These are phyloP conservation scores for Chloroidium sp. DNA, from an alignment of 163 green algal genomes.

Conservation along the genomic window DNA sequence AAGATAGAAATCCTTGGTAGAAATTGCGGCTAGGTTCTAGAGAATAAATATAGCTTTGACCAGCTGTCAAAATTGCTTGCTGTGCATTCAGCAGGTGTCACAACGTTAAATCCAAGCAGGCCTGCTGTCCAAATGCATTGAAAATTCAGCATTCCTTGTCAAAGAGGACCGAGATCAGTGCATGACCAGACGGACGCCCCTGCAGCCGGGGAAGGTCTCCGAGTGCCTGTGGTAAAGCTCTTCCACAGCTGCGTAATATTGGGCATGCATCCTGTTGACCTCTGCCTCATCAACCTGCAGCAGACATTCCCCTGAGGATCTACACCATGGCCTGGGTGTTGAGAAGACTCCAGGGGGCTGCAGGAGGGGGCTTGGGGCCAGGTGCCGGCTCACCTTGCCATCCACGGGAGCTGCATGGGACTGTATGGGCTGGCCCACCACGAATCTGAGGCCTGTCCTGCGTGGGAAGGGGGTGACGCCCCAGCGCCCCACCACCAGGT, in stretches of 20 bases:
- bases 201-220: slow-evolving; percentile 49
- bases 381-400: background rate
- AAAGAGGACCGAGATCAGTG: background rate
- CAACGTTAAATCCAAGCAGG: no score
- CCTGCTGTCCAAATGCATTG: no score
- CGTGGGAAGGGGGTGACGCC: slow-evolving; percentile 56
- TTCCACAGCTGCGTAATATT: slow-evolving; percentile 49
- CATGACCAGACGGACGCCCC: slow-evolving; percentile 37
- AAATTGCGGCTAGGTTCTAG: no score
- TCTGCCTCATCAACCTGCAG: slow-evolving; percentile 19
- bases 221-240: slow-evolving; percentile 48
- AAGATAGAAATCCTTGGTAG: no score
- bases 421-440: slow-evolving; percentile 60
- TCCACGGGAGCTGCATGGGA: background rate
- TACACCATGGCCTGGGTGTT: background rate
- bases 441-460: slow-evolving; percentile 39
- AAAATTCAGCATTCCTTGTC: background rate
- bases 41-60: no score
- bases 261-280: slow-evolving; percentile 44
- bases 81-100: no score
- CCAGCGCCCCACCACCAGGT: slow-evolving; percentile 53
- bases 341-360: background rate
- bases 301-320: no score
- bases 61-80: no score
- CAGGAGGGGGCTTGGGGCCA: no score